These are phyloP conservation scores for Pythium dissimile DNA, from an alignment of 352 stramenopile species.

Conservation along the genomic window DNA sequence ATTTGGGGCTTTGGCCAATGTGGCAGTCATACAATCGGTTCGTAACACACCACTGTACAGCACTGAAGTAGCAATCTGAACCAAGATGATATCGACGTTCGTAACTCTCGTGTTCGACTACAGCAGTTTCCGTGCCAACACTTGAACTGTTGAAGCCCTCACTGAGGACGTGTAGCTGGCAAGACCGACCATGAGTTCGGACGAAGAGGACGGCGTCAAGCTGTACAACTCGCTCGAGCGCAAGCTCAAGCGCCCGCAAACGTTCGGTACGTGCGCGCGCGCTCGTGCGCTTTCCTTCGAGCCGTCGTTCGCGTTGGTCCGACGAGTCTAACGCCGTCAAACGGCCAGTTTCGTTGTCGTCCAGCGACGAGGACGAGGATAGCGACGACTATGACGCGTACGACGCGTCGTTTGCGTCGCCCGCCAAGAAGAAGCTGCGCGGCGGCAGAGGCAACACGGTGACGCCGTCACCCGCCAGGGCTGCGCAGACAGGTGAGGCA, in stretches of 20 bases:
- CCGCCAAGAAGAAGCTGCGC: not conserved
- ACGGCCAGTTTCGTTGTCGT: slow-evolving; percentile 25
- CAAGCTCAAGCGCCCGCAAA: slow-evolving; percentile 54
- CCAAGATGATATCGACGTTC: no score
- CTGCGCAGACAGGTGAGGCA: not conserved
- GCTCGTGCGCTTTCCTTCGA: no score
- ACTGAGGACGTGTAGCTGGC: no score
- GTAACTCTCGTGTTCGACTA: no score
- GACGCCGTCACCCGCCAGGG: no score
- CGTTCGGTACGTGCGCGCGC: slow-evolving; percentile 41
- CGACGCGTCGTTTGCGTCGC: not conserved
- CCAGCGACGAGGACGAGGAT: slow-evolving; percentile 19
- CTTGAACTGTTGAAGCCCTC: no score
- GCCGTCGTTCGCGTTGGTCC: not conserved
- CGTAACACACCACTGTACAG: no score
- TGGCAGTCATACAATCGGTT: no score
- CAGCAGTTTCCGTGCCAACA: not conserved
- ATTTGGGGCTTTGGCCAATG: no score
- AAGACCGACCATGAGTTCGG: slow-evolving; percentile 48
- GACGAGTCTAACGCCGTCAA: not conserved
- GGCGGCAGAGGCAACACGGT: no score
- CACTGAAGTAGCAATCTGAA: no score
- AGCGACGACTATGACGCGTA: slow-evolving; percentile 6
- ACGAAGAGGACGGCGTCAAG: slow-evolving; percentile 55
- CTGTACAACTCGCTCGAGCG: slow-evolving; percentile 70